Evolutionary conservation across 352 stramenopile species (phyloP), one percentile per base, ranked within the genome.

Genomic region (Pythium scleroteichum): DNA sequence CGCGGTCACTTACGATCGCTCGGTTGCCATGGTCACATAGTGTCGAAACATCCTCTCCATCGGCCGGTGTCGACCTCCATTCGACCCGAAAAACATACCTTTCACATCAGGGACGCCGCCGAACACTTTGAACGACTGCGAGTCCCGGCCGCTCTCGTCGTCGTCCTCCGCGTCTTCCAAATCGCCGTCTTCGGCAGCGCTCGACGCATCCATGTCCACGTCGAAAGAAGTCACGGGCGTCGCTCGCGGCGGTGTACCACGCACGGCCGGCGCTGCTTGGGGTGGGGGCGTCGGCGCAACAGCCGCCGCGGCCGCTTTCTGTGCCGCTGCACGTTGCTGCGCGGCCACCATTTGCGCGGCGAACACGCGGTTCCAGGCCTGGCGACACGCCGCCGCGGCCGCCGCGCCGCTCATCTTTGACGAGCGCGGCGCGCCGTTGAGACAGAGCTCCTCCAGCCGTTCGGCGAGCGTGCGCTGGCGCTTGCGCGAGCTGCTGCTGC

Each of bases 31-130:
- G 16, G 64, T 65, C 19, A 82, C 77, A 65, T 88, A 90, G 48
- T 90, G 81, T n/a, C 75, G 75, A 40, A 87, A 90, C 52, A 90
- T 81, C 33, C 62, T 67, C 40, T 88, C 81, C 71, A 90, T 77
- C 1, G 81, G 69, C 40, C 65, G 59, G 42, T 79, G 74, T 2
- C 57, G 62, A 1, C 44, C 23, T 53, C 61, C 19, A 40, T 48
- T n/a, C 17, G 57, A 41, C 12, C 66, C 64, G 33, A 83, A 80
- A 53, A 90, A 90, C 53, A 88, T 80, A 7, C 59, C 66, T 20
- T 70, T 73, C 23, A 80, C 71, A n/a, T 65, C 71, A 8, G 66
- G 63, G 9, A 70, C 68, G 13, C 67, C 68, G 26, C 78, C 78
- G 48, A 82, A 76, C 6, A 71, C 57, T 47, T 60, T 59, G 22